Evolutionary conservation across 306 rosid species (phyloP).

Genomic region (Medicago lupulina): DNA sequence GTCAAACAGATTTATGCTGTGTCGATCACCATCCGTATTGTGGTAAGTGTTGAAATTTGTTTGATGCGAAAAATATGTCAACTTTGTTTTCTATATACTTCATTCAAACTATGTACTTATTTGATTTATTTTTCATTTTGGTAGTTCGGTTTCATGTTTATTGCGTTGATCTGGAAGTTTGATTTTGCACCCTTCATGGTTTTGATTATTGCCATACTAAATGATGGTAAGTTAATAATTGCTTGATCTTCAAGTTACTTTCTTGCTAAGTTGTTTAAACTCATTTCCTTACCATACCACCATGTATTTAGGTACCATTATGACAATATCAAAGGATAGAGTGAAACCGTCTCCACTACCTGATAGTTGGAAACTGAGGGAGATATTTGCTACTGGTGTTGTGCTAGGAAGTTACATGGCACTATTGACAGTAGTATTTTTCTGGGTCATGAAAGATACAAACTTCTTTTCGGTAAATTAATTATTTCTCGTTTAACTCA

Average conservation of each 20-base stretch:
- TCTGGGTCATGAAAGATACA: slow-evolving; percentile 75
- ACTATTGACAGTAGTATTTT: slow-evolving; percentile 89
- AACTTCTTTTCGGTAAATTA: slow-evolving; percentile 73
- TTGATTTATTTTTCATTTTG: slow-evolving; percentile 36
- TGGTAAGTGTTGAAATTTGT: slow-evolving; percentile 62
- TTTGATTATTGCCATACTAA: slow-evolving; percentile 87
- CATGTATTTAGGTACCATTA: slow-evolving; percentile 74
- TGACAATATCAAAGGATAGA: slow-evolving; percentile 93
- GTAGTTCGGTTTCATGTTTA: slow-evolving; percentile 88
- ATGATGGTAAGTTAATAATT: slow-evolving; percentile 69
- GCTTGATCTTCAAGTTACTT: slow-evolving; percentile 5
- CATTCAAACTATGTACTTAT: slow-evolving; percentile 16
- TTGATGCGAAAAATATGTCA: background rate
- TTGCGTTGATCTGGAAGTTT: slow-evolving; percentile 91
- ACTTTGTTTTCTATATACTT: background rate
- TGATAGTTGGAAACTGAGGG: slow-evolving; percentile 91
- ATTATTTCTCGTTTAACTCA: background rate
- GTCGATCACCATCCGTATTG: slow-evolving; percentile 94
- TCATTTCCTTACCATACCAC: slow-evolving; percentile 31
- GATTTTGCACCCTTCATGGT: slow-evolving; percentile 99
- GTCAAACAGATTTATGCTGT: slow-evolving; percentile 84
- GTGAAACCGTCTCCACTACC: slow-evolving; percentile 95
- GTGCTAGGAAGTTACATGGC: slow-evolving; percentile 95
- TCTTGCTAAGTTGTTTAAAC: slow-evolving; percentile 12
- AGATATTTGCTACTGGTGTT: slow-evolving; percentile 91